Evolutionary conservation across 257 asterid species (phyloP).

Genomic region (Solanum microdontum): DNA sequence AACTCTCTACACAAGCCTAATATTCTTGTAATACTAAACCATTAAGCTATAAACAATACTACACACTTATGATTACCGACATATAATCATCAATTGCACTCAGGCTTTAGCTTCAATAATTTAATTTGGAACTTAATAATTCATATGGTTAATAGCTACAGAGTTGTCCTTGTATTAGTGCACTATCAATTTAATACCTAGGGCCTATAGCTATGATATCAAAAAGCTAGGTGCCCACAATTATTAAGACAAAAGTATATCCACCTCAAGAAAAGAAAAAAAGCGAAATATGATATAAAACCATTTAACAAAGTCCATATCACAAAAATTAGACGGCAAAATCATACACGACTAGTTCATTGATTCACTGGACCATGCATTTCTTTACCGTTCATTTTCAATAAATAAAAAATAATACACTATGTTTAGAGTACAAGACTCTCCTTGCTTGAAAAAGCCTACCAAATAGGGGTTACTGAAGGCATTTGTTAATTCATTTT

Average conservation of each 20-base stretch:
- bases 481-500: background rate
- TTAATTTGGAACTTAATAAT: background rate
- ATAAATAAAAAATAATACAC: background rate
- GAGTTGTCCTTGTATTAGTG: background rate
- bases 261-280: background rate
- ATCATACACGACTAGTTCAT: conserved; percentile 6
- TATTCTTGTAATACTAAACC: background rate
- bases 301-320: background rate
- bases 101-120: background rate
- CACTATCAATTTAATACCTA: background rate
- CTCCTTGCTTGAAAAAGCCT: conserved; percentile 18
- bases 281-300: background rate
- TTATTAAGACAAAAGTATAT: background rate
- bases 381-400: conserved; percentile 5
- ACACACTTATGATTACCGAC: background rate
- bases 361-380: background rate
- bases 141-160: background rate
- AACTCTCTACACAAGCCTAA: background rate
- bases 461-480: background rate
- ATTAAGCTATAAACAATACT: background rate
- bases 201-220: background rate
- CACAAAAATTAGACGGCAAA: conserved; percentile 3
- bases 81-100: background rate
- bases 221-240: background rate
- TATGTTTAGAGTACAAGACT: background rate